A percentile compares a stretch with the other conserved stretches of the same genome.
Evolutionary conservation across 257 asterid species (phyloP).

Genomic region (Cordia subcordata): DNA sequence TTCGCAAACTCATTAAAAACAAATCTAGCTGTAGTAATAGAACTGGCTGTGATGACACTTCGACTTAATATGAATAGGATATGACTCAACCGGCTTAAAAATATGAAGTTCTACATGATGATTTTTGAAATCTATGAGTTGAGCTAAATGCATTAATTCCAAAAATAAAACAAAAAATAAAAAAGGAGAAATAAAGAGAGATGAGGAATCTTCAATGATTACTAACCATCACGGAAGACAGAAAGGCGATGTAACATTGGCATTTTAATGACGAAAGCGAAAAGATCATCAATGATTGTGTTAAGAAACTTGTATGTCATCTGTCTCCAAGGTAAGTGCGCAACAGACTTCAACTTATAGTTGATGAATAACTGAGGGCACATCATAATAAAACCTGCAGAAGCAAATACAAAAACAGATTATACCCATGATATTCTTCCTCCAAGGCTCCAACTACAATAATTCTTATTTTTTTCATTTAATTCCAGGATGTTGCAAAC

Average conservation of each 20-base stretch:
- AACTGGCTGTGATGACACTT: no score
- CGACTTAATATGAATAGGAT: no score
- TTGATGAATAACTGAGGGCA: conserved; percentile 97
- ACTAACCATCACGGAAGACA: conserved; percentile 99
- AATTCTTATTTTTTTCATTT: no score
- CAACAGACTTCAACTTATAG: conserved; percentile 90
- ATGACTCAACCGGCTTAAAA: no score
- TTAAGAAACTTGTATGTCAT: conserved; percentile 96
- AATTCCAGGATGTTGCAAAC: no score
- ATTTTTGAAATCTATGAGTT: background rate
- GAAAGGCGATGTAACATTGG: conserved; percentile 91
- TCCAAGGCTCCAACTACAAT: background rate
- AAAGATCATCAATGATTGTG: conserved; percentile 96
- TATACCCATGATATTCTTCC: background rate
- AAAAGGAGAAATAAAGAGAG: no score
- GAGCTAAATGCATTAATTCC: background rate
- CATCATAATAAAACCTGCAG: conserved; percentile 96
- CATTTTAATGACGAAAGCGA: conserved; percentile 97
- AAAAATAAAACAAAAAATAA: background rate
- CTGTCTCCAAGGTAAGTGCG: conserved; percentile 99
- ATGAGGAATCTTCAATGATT: conserved; percentile 8
- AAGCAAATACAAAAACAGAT: conserved; percentile 7
- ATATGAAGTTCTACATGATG: background rate
- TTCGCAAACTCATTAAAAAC: no score
- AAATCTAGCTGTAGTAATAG: no score